A percentile compares a stretch with the other conserved stretches of the same genome.
These are phyloP conservation scores for Aspergillus japonicus DNA, from an alignment of 2,329 filamentous ascomycete genomes.

Conservation along the genomic window DNA sequence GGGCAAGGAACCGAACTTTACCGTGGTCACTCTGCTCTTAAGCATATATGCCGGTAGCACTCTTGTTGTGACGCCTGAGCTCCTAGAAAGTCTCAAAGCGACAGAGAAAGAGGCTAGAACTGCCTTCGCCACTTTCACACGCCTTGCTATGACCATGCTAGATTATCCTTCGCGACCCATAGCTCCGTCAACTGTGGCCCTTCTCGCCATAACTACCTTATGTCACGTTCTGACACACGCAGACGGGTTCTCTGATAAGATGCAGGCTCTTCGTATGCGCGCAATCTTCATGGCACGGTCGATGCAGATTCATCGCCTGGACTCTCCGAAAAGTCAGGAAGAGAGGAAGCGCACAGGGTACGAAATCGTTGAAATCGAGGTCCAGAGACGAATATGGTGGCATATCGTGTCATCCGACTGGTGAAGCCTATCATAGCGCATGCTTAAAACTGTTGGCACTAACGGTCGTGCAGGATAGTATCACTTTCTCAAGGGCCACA, in stretches of 20 bases:
- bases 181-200: constrained; percentile 1
- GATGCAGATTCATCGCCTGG: constrained; percentile 11
- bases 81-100: background rate
- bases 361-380: background rate
- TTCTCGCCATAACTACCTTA: constrained; percentile 5
- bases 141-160: constrained; percentile 3
- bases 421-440: background rate
- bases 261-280: constrained; percentile 8
- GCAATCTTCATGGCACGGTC: constrained; percentile 7
- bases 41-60: constrained; percentile 7
- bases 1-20: background rate
- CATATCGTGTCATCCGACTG: constrained; percentile 8
- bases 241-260: constrained; percentile 3
- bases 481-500: constrained; percentile 8
- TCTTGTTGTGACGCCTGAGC: background rate
- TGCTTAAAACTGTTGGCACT: background rate
- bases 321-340: background rate
- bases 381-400: constrained; percentile 11
- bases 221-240: constrained; percentile 1
- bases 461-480: background rate
- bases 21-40: background rate
- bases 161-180: background rate
- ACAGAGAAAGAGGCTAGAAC: background rate
- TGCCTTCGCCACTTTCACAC: background rate
- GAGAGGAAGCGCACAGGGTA: background rate